Evolutionary conservation across 306 rosid species (phyloP).

Genomic region (Malus sieversii): DNA sequence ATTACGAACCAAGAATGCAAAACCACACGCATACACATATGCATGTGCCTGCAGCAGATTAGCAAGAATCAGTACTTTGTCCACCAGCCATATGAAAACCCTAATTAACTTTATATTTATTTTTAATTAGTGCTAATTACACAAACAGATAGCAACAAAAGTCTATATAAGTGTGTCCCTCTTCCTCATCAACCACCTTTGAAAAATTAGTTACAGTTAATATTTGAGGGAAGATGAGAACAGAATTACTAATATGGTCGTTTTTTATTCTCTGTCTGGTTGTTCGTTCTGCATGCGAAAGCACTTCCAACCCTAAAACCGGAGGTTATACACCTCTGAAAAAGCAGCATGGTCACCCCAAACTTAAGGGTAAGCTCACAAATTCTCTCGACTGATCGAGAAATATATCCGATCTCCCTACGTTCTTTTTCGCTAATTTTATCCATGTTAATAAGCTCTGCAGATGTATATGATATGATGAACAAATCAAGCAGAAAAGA

Average conservation of each 20-base stretch:
- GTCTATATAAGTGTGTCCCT: neutral
- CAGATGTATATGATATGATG: constrained; percentile 15
- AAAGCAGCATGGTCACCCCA: constrained; percentile 13
- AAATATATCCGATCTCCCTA: neutral
- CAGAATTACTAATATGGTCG: constrained; percentile 9
- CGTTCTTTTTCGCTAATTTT: neutral
- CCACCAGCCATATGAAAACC: neutral
- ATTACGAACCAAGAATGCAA: no score
- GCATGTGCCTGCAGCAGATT: neutral
- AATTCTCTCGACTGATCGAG: neutral
- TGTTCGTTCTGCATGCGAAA: constrained; percentile 19
- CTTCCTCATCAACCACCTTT: neutral
- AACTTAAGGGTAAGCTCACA: constrained; percentile 21
- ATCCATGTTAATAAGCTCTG: neutral
- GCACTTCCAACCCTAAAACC: constrained; percentile 4
- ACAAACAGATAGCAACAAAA: neutral
- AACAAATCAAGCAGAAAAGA: constrained; percentile 15
- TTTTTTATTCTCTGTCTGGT: constrained; percentile 26
- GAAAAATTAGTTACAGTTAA: neutral
- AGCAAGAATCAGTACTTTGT: neutral
- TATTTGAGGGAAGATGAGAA: constrained; percentile 6
- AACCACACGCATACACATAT: no score
- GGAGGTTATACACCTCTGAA: constrained; percentile 9
- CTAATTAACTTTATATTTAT: neutral
- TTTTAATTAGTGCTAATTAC: neutral